A percentile compares a stretch with the other conserved stretches of the same genome.
Conservation (phyloP, 179 eudicot species). For the Patellifolia procumbens region DNA sequence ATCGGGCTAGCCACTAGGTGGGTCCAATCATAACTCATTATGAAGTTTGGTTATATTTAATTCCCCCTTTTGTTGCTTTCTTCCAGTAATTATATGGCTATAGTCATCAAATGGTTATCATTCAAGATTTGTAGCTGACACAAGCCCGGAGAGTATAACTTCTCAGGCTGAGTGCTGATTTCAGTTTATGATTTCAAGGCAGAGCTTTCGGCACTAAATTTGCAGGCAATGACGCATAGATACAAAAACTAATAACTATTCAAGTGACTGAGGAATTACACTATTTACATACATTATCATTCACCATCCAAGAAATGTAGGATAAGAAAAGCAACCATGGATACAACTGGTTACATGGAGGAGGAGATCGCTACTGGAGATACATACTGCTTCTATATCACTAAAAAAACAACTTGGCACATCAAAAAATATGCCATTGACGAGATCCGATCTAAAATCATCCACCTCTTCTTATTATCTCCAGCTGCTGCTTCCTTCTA, state of each 20-base stretch:
- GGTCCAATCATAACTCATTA: no score
- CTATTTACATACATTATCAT: slow-evolving; percentile 41
- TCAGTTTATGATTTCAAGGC: not conserved
- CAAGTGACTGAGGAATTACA: slow-evolving; percentile 31
- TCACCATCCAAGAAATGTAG: slow-evolving; percentile 20
- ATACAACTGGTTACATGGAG: slow-evolving; percentile 28
- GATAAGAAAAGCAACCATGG: slow-evolving; percentile 20
- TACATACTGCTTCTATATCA: slow-evolving; percentile 24
- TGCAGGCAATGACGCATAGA: slow-evolving; percentile 7
- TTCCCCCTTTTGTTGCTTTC: no score
- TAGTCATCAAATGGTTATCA: no score
- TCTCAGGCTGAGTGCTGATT: not conserved
- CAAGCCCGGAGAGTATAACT: no score
- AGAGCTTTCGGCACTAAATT: not conserved
- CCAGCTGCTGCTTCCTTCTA: slow-evolving; percentile 32
- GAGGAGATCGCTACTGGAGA: slow-evolving; percentile 26
- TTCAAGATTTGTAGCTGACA: no score
- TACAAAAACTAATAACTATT: slow-evolving; percentile 24
- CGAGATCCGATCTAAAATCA: slow-evolving; percentile 24
- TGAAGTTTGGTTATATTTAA: no score
- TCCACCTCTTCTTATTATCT: slow-evolving; percentile 31
- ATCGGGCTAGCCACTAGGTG: no score
- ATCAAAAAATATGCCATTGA: slow-evolving; percentile 31
- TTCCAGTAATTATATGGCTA: no score
- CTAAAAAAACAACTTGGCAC: slow-evolving; percentile 34